Evolutionary conservation across 257 asterid species (phyloP), one percentile per base, ranked within the genome.

Genomic region (Solanum chilense): DNA sequence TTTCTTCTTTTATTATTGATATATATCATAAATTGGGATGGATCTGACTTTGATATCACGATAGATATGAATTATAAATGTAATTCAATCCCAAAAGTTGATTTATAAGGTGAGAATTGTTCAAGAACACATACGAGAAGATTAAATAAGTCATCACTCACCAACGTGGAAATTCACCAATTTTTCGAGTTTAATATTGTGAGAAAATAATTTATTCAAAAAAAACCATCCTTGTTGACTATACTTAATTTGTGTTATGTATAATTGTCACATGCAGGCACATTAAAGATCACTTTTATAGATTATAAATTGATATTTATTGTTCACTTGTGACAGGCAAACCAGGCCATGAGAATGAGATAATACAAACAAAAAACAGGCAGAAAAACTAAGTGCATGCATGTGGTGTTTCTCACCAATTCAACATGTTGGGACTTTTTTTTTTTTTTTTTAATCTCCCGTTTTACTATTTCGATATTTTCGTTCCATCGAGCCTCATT

Each of bases 41-140:
- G 1, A 31, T 3, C 0, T 71, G 2, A 27, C 15, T 9, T 4
- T 16, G 4, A 71, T 33, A 35, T 18, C 0, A 33, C 1, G 27
- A 71, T 13, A 68, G 21, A 68, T 5, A 27, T 14, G 16, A 0
- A 71, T 7, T 0, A 3, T 0, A 4, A 3, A 20, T 0, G 0
- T 18, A 56, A 56, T 56, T 56, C 25, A 56, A 20, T 20, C 0
- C 5, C 66, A 20, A 16, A 20, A 20, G 2, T 56, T 20, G 12
- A 2, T 20, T 56, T 25, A 7, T 56, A 5, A 56, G 12, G n/a
- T 56, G 25, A 7, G 5, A 56, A 15, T 14, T 49, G 3, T 14
- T 49, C 8, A 49, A 49, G 21, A 49, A 15, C 21, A 15, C 58
- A n/a, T n/a, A n/a, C n/a, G n/a, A n/a, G n/a, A n/a, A n/a, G n/a